Evolutionary conservation across 2,329 filamentous ascomycete species (phyloP), one percentile per base, ranked within the genome.

Genomic region (Rhytidhysteron rufulum): DNA sequence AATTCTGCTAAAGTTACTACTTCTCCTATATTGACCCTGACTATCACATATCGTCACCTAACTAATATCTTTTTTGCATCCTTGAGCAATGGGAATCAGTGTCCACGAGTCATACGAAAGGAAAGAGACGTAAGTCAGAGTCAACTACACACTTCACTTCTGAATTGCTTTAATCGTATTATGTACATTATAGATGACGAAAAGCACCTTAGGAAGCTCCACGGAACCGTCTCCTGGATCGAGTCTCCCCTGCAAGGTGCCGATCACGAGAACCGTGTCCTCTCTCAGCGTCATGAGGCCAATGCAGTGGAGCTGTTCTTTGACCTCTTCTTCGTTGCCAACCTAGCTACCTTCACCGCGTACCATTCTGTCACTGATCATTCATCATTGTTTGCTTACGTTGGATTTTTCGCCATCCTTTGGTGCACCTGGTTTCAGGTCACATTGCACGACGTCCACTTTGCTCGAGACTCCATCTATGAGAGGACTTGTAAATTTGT

Each of bases 381-480:
- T 16, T 40, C 50, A 27, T 60, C 63, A 30, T 42, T 67, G 1
- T 43, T 59, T 16, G 60, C 58, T 20, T 67, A 67, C 43, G 53
- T 66, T 35, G 62, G 63, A 10, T 65, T 67, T 48, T 66, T 66
- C 34, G 60, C 57, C 19, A 60, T 67, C 27, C 41, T 67, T 8
- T 67, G 63, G 63, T 57, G 55, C 5, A 55, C 45, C 8, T 67
- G 63, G 63, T 66, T 65, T 42, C 61, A 67, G 40, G 57, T 65
- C 35, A 64, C 60, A 10, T 54, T 67, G 4, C 60, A 66, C 43
- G 63, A 67, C 58, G 62, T 66, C n/a, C 58, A 62, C 1, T 66
- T 66, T 44, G 60, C 63, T 2, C 52, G 62, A 36, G 63, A 66
- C 37, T 60, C 55, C 9, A 49, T 66, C 2, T 67, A 63, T 40